Evolutionary conservation across 116 monocot species (phyloP), one percentile per base, ranked within the genome.

Genomic region (Cymodocea nodosa): DNA sequence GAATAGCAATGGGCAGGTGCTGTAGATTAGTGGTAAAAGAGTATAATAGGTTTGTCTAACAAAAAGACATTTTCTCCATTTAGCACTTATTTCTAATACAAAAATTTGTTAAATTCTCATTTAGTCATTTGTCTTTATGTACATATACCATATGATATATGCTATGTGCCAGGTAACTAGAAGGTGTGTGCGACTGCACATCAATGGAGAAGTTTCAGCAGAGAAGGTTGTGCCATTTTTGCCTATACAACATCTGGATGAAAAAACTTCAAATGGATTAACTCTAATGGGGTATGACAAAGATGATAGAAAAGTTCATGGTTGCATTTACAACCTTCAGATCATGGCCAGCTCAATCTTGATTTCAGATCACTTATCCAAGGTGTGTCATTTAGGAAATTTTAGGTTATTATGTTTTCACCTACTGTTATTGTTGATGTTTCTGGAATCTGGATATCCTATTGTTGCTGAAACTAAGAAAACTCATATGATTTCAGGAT

Each of bases 271-370:
- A 24, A 79, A 78, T 64, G 76, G 68, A 68, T 68, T 81, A 44
- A 60, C 44, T 59, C 68, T 93, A 34, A 71, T 70, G 75, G 93
- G 93, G n/a, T 85, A 67, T 44, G 11, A 6, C 67, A 68, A 70
- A 62, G 75, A 67, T 15, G 76, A 76, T 74, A 76, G 49, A 59
- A 77, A 83, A 22, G 37, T 85, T 69, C 77, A 77, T 49, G 85
- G 79, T 51, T 93, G 77, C 74, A 68, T 80, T 34, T 85, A 83
- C 69, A 61, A 79, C 78, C 62, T 75, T 68, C 65, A 71, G 50
- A 61, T 88, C 57, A 74, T 83, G 36, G 56, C 77, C 73, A 25
- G 71, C 2, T 74, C 83, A 51, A 66, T 72, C 36, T 79, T 75
- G 6, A 71, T 85, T 56, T 55, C 65, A 59, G 80, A 85, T 74